Percentiles rank a stretch among this genome's conserved stretches.
These are phyloP conservation scores for Aspergillus ochraceoroseus DNA, from an alignment of 2,329 filamentous ascomycete genomes.

Conservation along the genomic window DNA sequence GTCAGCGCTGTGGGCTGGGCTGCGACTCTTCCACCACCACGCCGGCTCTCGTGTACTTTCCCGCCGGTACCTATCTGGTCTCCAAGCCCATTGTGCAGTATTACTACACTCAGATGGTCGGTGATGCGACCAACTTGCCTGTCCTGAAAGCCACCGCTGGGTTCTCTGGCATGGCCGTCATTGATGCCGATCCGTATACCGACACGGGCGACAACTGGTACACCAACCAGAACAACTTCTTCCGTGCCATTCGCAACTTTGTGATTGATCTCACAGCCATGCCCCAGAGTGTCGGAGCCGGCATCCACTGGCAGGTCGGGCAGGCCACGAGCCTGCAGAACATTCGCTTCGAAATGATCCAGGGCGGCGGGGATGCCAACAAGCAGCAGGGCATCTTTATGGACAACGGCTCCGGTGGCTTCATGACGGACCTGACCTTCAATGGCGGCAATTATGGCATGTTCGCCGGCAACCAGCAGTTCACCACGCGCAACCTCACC, in stretches of 20 bases:
- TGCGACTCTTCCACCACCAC: slow-evolving; percentile 81
- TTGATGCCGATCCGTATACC: slow-evolving; percentile 83
- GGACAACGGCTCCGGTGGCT: slow-evolving; percentile 78
- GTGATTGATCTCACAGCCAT: slow-evolving; percentile 68
- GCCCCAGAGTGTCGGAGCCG: slow-evolving; percentile 57
- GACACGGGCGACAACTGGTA: slow-evolving; percentile 65
- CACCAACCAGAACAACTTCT: slow-evolving; percentile 78
- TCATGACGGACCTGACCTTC: slow-evolving; percentile 78
- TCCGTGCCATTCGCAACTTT: slow-evolving; percentile 76
- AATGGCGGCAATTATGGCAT: slow-evolving; percentile 74
- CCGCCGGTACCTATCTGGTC: slow-evolving; percentile 77
- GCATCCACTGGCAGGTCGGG: slow-evolving; percentile 82
- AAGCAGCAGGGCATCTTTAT: slow-evolving; percentile 74
- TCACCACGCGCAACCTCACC: slow-evolving; percentile 74
- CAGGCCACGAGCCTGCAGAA: slow-evolving; percentile 77
- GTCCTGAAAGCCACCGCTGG: slow-evolving; percentile 66
- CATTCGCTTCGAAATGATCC: slow-evolving; percentile 73
- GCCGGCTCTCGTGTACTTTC: slow-evolving; percentile 88
- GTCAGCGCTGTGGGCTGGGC: slow-evolving; percentile 69
- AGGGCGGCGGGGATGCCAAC: slow-evolving; percentile 60
- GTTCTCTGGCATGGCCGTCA: slow-evolving; percentile 81
- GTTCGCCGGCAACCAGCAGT: slow-evolving; percentile 82
- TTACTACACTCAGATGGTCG: slow-evolving; percentile 92
- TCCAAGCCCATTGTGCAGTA: slow-evolving; percentile 73
- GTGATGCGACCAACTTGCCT: slow-evolving; percentile 68